Conservation (phyloP, 148 eudicot genomes). For the Rhododendron henanense region DNA sequence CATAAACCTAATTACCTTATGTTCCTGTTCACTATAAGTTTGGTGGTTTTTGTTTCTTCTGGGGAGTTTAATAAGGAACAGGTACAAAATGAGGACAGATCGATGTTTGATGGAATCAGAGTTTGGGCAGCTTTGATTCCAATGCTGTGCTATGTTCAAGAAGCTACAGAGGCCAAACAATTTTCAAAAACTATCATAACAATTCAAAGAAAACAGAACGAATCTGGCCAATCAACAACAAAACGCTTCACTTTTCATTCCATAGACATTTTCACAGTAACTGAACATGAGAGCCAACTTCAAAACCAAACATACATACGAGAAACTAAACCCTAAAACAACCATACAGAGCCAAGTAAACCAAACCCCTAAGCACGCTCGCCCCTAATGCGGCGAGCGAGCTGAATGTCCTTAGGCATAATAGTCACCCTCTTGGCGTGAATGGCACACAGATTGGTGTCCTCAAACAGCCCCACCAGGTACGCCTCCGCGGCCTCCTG, state of each 20-base stretch:
- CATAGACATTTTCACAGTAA: neutral
- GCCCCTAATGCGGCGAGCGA: conserved; percentile 12
- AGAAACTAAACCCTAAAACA: neutral
- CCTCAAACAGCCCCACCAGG: neutral
- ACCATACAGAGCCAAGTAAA: neutral
- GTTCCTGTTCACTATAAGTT: neutral
- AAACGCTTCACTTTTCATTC: too few species aligned
- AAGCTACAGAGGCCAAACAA: too few species aligned
- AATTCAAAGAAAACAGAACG: too few species aligned
- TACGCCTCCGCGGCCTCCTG: neutral
- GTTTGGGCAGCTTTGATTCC: neutral
- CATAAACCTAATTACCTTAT: neutral
- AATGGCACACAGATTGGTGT: neutral
- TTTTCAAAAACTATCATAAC: neutral
- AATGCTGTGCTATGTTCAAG: too few species aligned
- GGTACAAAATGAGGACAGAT: neutral
- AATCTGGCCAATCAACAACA: neutral
- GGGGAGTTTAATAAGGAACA: too few species aligned
- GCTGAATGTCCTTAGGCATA: conserved; percentile 17
- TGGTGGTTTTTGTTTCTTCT: too few species aligned
- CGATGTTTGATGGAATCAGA: neutral
- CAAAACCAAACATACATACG: neutral
- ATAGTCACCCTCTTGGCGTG: conserved; percentile 2
- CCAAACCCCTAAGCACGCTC: conserved; percentile 8
- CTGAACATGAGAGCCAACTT: neutral